Conservation (phyloP, 345 rosid genomes). For the Eucalyptus erythrocorys region DNA sequence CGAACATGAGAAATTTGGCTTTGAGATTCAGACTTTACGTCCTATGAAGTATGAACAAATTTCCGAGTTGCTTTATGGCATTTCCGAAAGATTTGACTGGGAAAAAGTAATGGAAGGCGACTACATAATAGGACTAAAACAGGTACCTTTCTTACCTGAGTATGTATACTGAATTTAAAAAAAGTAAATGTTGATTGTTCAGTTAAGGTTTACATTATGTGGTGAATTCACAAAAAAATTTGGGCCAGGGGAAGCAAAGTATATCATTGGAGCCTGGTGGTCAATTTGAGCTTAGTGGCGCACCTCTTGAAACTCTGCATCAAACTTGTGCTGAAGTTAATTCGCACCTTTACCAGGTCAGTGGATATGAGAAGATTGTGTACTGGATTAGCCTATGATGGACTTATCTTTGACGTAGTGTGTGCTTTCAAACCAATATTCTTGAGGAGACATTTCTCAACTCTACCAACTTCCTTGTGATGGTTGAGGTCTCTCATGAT, state of each 20-base stretch:
- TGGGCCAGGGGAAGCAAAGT: conserved; percentile 87
- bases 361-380: neutral
- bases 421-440: neutral
- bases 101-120: conserved; percentile 88
- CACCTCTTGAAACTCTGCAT: conserved; percentile 98
- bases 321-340: conserved; percentile 99
- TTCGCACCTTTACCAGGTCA: conserved; percentile 97
- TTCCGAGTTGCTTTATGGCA: conserved; percentile 78
- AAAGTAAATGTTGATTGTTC: neutral
- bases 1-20: conserved; percentile 98
- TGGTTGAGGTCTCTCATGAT: neutral
- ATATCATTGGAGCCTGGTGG: conserved; percentile 99
- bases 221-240: neutral
- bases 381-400: neutral
- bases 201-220: neutral
- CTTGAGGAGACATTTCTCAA: neutral
- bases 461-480: neutral
- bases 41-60: conserved; percentile 97
- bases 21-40: conserved; percentile 54
- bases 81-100: conserved; percentile 99
- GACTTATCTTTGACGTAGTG: neutral
- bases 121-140: conserved; percentile 83
- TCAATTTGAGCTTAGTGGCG: conserved; percentile 98
- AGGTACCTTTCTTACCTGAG: conserved; percentile 22
- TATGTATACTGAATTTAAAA: neutral